Conservation (phyloP, 805 yeast species). For the Metschnikowia dekortorum region DNA sequence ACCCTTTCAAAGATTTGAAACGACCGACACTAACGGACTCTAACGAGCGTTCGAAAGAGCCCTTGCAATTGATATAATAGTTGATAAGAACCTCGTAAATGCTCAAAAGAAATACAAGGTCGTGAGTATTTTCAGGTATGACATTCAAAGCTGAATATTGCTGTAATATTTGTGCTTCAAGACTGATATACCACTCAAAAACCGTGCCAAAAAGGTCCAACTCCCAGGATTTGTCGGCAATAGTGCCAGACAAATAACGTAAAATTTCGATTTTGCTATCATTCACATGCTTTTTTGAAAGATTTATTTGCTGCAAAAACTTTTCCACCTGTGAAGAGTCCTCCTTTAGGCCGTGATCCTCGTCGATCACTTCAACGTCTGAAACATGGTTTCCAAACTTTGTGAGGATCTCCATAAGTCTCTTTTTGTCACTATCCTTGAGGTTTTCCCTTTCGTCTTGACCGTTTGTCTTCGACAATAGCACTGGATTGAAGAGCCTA, state of each 20-base stretch:
- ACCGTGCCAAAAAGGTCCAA: slow-evolving; percentile 28
- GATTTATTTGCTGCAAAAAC: slow-evolving; percentile 13
- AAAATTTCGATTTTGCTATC: slow-evolving; percentile 25
- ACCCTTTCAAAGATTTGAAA: slow-evolving; percentile 16
- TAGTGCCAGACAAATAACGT: slow-evolving; percentile 17
- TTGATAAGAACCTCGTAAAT: slow-evolving; percentile 47
- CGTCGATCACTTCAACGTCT: slow-evolving; percentile 4
- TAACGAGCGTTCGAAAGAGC: slow-evolving; percentile 19
- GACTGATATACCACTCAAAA: slow-evolving; percentile 31
- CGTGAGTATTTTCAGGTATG: not conserved
- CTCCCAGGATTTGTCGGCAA: slow-evolving; percentile 9
- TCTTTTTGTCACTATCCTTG: slow-evolving; percentile 26
- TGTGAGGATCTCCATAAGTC: slow-evolving; percentile 34
- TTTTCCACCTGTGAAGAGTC: slow-evolving; percentile 9
- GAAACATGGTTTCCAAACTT: slow-evolving; percentile 22
- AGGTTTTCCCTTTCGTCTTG: slow-evolving; percentile 7
- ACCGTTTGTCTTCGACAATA: slow-evolving; percentile 9
- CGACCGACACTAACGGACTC: slow-evolving; percentile 17
- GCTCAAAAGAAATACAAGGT: slow-evolving; percentile 30
- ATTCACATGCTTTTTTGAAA: slow-evolving; percentile 12
- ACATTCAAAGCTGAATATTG: not conserved
- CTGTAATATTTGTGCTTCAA: slow-evolving; percentile 21
- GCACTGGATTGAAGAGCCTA: slow-evolving; percentile 11
- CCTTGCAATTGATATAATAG: slow-evolving; percentile 30
- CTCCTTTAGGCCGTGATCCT: slow-evolving; percentile 6